Percentiles rank a stretch among this genome's conserved stretches.
Conservation (phyloP, 2,329 filamentous ascomycete species). For the Arthrobotrys sinensis region DNA sequence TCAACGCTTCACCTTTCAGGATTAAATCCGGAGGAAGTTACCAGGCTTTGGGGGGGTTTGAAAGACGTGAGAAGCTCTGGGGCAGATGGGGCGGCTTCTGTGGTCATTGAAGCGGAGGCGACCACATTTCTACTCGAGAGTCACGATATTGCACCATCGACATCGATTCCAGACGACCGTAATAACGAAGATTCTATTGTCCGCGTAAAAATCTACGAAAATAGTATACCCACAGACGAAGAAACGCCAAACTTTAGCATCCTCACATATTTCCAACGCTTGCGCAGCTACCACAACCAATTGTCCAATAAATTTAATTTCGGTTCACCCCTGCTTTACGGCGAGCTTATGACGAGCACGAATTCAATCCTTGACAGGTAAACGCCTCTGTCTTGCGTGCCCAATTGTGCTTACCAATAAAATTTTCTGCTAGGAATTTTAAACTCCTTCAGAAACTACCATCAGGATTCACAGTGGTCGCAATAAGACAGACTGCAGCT, state of each 20-base stretch:
- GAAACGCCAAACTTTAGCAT: conserved; percentile 85
- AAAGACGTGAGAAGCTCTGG: neutral
- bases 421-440: conserved; percentile 75
- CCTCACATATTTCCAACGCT: conserved; percentile 31
- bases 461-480: conserved; percentile 87
- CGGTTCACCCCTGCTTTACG: conserved; percentile 85
- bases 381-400: conserved; percentile 40
- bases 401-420: conserved; percentile 5
- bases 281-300: conserved; percentile 68
- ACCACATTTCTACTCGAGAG: conserved; percentile 20
- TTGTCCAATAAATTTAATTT: conserved; percentile 71
- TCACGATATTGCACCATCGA: neutral
- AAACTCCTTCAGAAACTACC: conserved; percentile 82
- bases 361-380: conserved; percentile 93
- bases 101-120: conserved; percentile 11
- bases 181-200: conserved; percentile 80
- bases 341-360: conserved; percentile 92
- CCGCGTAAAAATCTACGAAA: conserved; percentile 80
- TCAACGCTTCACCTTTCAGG: conserved; percentile 88
- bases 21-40: conserved; percentile 76
- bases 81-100: no score
- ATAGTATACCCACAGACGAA: conserved; percentile 72
- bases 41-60: conserved; percentile 73
- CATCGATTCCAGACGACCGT: conserved; percentile 72
- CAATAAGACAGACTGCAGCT: conserved; percentile 88